Conservation (phyloP, 495 filamentous ascomycete genomes). For the Hypoxylon cercidicola region DNA sequence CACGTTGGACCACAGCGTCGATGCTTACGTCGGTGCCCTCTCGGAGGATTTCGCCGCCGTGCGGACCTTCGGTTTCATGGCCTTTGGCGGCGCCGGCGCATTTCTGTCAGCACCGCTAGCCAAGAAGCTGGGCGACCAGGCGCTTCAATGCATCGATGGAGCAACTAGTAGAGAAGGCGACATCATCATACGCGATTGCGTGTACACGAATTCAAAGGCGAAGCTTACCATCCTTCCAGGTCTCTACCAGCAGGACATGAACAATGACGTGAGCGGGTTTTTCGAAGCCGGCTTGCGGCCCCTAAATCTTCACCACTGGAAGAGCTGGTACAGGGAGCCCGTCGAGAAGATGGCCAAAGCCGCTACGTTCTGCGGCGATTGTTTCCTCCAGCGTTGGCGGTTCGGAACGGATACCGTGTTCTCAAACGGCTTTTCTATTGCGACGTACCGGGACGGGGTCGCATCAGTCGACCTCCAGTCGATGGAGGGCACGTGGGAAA, state of each 20-base stretch:
- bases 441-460: slow-evolving; percentile 62
- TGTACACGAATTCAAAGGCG: slow-evolving; percentile 65
- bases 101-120: slow-evolving; percentile 72
- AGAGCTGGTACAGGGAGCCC: slow-evolving; percentile 60
- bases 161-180: slow-evolving; percentile 66
- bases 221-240: slow-evolving; percentile 67
- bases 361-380: slow-evolving; percentile 65
- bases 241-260: slow-evolving; percentile 72
- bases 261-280: slow-evolving; percentile 68
- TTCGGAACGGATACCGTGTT: slow-evolving; percentile 68
- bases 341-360: slow-evolving; percentile 69
- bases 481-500: slow-evolving; percentile 72
- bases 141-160: slow-evolving; percentile 64
- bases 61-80: slow-evolving; percentile 69
- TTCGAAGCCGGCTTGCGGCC: slow-evolving; percentile 69
- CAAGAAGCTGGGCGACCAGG: slow-evolving; percentile 60
- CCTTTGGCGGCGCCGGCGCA: slow-evolving; percentile 75
- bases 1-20: slow-evolving; percentile 60
- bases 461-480: slow-evolving; percentile 62
- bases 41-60: slow-evolving; percentile 72
- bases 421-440: slow-evolving; percentile 71
- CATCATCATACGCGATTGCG: slow-evolving; percentile 70
- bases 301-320: slow-evolving; percentile 74
- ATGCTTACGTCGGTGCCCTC: slow-evolving; percentile 69
- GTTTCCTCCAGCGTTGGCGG: slow-evolving; percentile 70